Base-by-base conservation (phyloP, 352 stramenopile species). In the Phytophthora multivora region DNA sequence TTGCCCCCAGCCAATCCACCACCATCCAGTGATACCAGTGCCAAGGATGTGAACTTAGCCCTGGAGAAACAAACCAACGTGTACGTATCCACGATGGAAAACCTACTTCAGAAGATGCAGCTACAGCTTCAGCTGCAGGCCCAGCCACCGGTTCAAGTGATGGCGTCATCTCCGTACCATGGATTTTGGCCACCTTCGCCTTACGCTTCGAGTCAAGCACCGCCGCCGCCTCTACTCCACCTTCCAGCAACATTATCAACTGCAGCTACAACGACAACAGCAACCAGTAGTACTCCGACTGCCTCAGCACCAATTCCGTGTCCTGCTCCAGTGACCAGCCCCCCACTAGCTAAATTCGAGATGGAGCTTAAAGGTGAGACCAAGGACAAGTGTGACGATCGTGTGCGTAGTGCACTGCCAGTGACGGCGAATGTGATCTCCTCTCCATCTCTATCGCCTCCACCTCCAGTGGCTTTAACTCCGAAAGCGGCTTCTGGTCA, bases 31-130 rank as follows among this genome's bases (percentile, higher is more conserved):
- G 52, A 60, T 19, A 15, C 36, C 6, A 51, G 5, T 7, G 16
- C 49, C 33, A 51, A 69, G 41, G 50, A 69, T 7, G 28, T 49
- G 16, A 64, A 26, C n/a, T 39, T 60, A 9, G 57, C 62, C 16
- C 42, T 78, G 7, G 69, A 80, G 28, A 79, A 73, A 19, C 63
- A 82, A 42, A 61, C 59, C n/a, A 71, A 33, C 39, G 50, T 64
- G 31, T 79, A 75, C 28, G 46, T 81, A 38, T 65, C 71, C 7
- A 71, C 71, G 9, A 87, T 91, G 53, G 79, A 91, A 19, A 47
- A 59, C 43, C 53, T 85, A 38, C 62, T 91, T 39, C 77, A 89
- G 28, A 82, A 86, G 51, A 80, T 91, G 75, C 74, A 88, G 57
- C 50, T 85, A 11, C 81, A 90, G 50, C 65, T 88, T n/a, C 79